Base-by-base conservation (phyloP, 768 basidiomycete genomes). In the Mrakia blollopis region DNA sequence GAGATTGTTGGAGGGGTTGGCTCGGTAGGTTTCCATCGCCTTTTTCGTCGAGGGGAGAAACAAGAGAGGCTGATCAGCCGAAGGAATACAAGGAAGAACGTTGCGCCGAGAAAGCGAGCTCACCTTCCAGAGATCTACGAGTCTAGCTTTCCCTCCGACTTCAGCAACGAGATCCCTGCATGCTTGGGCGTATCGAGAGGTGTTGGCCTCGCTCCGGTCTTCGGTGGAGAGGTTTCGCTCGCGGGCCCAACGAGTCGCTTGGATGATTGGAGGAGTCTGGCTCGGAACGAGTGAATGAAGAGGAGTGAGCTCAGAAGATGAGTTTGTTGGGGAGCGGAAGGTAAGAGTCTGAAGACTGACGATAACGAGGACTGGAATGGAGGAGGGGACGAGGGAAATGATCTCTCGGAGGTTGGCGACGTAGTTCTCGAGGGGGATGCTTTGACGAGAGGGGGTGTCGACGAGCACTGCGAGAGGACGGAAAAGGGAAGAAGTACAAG, bases 51-150 rank as follows among this genome's bases (percentile, higher is more conserved):
- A 44, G 44, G 14, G 39, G 11, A 41, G 39, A 44, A 44, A 44
- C 2, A 44, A 14, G 14, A 44, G 35, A 63, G n/a, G 1, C 9
- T 3, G 72, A 25, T 61, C 23, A 54, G 30, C 30, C 70, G 16
- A 25, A 28, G 8, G 1, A 18, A 1, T 32, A 10, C n/a, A 32
- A 14, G 57, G 57, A 37, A 41, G 3, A 35, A n/a, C 6, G 37
- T 35, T 65, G 32, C 21, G 30, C 63, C 63, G 63, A 32, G 63
- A 65, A 18, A 16, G 65, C 21, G 28, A 28, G 35, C 73, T 14
- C 32, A 74, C 73, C 73, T 74, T 70, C 75, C 75, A 76, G 0
- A 70, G 30, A 52, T 76, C 75, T 23, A 76, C 69, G 10, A 76
- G 54, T 25, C 68, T 57, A 9, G 68, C 60, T 4, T 35, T 61